Conservation (phyloP, 495 filamentous ascomycete genomes). For the Penicillium longicatenatum region DNA sequence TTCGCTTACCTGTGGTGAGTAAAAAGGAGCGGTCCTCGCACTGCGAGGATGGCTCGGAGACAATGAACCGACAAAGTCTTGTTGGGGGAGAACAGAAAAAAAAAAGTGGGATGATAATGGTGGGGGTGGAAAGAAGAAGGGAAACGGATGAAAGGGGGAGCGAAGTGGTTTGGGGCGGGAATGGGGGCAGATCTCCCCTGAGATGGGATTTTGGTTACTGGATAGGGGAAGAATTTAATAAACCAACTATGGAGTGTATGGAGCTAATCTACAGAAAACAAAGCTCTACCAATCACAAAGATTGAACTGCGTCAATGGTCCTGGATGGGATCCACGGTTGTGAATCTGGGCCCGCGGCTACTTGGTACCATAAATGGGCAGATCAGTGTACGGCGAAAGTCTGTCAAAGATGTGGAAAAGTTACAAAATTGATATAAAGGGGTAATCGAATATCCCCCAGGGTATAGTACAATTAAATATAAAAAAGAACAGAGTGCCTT, state of each 20-base stretch:
- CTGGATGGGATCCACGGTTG: not conserved
- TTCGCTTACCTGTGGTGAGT: not conserved
- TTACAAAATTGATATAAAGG: not conserved
- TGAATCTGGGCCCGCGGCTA: not conserved
- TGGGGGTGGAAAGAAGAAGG: conserved; percentile 12
- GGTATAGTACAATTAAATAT: not conserved
- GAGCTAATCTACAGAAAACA: conserved; percentile 34
- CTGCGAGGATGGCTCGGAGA: conserved; percentile 29
- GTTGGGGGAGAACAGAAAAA: not conserved
- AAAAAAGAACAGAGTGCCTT: too few species aligned
- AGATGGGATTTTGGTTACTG: not conserved
- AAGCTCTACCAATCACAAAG: conserved; percentile 22
- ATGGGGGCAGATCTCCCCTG: conserved; percentile 14
- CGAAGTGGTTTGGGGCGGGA: conserved; percentile 12
- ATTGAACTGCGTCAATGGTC: not conserved
- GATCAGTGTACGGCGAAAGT: too few species aligned
- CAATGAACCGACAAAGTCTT: not conserved
- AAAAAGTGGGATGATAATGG: conserved; percentile 6
- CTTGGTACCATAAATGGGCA: not conserved
- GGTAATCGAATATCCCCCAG: not conserved
- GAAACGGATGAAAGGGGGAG: conserved; percentile 15
- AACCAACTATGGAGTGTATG: not conserved
- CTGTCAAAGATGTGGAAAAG: too few species aligned
- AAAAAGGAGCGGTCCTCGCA: conserved; percentile 22
- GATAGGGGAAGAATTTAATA: not conserved